Evolutionary conservation across 148 eudicot species (phyloP).

Genomic region (Euryodendron excelsum): DNA sequence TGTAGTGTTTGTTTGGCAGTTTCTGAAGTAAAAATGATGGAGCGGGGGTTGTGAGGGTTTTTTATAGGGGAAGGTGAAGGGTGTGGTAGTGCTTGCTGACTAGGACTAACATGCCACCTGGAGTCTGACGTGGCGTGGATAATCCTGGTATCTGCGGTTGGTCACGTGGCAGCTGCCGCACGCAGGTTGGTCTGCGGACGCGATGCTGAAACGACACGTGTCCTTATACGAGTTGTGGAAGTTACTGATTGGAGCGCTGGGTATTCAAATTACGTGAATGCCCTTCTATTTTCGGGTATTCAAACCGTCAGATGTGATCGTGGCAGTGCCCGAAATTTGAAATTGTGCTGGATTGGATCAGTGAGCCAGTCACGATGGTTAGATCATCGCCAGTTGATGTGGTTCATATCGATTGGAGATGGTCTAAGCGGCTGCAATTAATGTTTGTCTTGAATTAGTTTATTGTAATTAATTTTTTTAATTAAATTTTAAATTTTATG

Average conservation of each 20-base stretch:
- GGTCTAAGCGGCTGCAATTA: no score
- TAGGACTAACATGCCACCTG: conserved; percentile 19
- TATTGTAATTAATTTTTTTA: no score
- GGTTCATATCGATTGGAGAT: no score
- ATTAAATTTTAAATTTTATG: no score
- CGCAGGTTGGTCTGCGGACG: background rate
- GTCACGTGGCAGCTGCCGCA: conserved; percentile 8
- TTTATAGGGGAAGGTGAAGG: conserved; percentile 7
- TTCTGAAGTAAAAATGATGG: background rate
- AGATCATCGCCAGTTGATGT: no score
- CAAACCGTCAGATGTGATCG: no score
- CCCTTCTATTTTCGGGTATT: background rate
- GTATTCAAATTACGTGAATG: background rate
- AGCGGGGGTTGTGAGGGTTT: background rate
- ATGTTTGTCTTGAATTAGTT: no score
- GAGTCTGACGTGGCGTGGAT: conserved; percentile 27
- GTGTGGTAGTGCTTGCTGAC: background rate
- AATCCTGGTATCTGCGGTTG: background rate
- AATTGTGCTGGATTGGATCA: no score
- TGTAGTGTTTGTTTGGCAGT: background rate
- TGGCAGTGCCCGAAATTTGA: no score
- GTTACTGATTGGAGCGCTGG: background rate
- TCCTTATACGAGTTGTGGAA: conserved; percentile 13
- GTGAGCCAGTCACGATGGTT: no score
- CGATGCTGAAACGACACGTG: conserved; percentile 1